These are phyloP conservation scores for Hemileia vastatrix DNA, from an alignment of 1,284 basidiomycete species.

Conservation along the genomic window DNA sequence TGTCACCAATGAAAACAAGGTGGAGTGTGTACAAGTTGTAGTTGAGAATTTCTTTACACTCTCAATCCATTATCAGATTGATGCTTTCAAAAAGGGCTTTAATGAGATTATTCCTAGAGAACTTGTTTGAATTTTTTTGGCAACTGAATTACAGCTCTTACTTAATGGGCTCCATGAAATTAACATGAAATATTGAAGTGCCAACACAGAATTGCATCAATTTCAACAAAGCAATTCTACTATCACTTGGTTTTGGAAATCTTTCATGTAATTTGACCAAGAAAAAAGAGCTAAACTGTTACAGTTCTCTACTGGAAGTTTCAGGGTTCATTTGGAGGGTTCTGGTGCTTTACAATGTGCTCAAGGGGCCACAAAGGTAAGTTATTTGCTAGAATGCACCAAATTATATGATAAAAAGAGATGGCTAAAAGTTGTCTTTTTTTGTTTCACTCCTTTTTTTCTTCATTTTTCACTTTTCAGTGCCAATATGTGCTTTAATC, in stretches of 20 bases:
- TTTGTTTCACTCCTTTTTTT: background rate
- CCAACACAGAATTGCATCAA: conserved; percentile 60
- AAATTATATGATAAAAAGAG: background rate
- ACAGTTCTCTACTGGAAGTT: conserved; percentile 88
- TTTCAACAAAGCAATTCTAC: conserved; percentile 60
- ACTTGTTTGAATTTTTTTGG: conserved; percentile 18
- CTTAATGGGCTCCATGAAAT: conserved; percentile 68
- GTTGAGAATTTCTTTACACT: conserved; percentile 84
- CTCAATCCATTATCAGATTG: conserved; percentile 90
- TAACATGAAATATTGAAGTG: conserved; percentile 95
- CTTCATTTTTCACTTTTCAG: conserved; percentile 1
- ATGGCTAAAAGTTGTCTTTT: background rate
- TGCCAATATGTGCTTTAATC: conserved; percentile 21
- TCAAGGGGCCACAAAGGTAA: conserved; percentile 18
- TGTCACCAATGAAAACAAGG: conserved; percentile 88
- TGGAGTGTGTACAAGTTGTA: conserved; percentile 87
- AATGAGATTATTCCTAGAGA: conserved; percentile 78
- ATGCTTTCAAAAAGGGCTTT: conserved; percentile 74
- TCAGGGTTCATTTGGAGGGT: conserved; percentile 84
- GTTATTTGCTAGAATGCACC: background rate
- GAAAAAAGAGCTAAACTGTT: conserved; percentile 78
- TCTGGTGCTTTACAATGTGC: conserved; percentile 43
- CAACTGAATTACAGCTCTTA: conserved; percentile 18
- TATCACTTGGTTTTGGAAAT: conserved; percentile 98
- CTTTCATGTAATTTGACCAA: conserved; percentile 90